These are phyloP conservation scores for Biscogniauxia sp. DNA, from an alignment of 2,329 filamentous ascomycete genomes.

Conservation along the genomic window DNA sequence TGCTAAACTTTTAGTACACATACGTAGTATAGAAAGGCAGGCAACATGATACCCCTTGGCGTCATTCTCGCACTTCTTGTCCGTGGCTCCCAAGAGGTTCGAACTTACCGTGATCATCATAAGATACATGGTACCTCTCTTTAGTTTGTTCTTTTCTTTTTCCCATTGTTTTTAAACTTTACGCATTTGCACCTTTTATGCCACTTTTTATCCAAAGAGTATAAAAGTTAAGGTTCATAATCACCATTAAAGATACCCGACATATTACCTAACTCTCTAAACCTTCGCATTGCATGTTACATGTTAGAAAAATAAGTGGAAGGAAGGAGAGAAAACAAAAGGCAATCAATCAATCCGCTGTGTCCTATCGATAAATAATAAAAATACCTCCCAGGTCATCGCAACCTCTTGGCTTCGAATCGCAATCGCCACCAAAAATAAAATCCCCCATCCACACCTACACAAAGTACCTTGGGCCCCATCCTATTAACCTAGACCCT, in stretches of 20 bases:
- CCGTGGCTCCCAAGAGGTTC: background rate
- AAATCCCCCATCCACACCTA: background rate
- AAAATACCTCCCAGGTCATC: background rate
- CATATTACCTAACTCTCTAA: no score
- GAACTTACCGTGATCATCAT: background rate
- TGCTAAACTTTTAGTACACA: background rate
- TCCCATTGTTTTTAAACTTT: no score
- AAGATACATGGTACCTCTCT: background rate
- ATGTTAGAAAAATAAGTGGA: no score
- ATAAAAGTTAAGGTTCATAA: no score
- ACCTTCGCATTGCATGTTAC: no score
- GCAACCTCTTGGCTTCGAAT: background rate
- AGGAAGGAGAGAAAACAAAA: no score
- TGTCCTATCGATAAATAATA: background rate
- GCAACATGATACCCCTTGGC: background rate
- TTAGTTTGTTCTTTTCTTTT: background rate
- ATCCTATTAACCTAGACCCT: slow-evolving; percentile 11
- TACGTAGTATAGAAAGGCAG: background rate
- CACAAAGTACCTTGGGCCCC: background rate
- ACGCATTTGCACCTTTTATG: no score
- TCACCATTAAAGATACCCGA: no score
- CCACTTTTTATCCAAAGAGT: no score
- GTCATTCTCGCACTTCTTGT: background rate
- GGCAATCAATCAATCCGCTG: no score
- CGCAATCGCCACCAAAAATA: background rate